A percentile compares a stretch with the other conserved stretches of the same genome.
These are phyloP conservation scores for Euryodendron excelsum DNA, from an alignment of 148 eudicot genomes.

Conservation along the genomic window DNA sequence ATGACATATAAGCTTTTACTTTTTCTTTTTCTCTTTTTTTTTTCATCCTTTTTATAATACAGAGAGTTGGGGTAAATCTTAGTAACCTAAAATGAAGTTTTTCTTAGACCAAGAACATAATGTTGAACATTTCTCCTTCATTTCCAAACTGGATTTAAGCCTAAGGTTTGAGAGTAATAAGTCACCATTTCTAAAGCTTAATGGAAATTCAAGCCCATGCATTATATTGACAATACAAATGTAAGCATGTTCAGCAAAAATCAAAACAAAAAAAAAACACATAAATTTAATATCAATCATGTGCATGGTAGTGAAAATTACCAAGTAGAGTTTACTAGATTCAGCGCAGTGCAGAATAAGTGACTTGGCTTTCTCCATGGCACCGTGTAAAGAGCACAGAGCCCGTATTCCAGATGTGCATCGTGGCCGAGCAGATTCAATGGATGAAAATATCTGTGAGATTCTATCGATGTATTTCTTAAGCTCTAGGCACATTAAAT, in stretches of 20 bases:
- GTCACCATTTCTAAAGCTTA: too few species aligned
- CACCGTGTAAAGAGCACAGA: neutral
- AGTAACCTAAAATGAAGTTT: too few species aligned
- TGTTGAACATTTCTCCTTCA: too few species aligned
- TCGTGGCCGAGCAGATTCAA: slow-evolving; percentile 11
- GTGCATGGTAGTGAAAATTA: neutral
- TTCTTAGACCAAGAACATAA: too few species aligned
- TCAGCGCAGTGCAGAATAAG: neutral
- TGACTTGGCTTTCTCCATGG: slow-evolving; percentile 2
- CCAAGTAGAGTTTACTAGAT: slow-evolving; percentile 9
- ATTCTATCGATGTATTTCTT: neutral
- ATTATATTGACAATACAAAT: neutral
- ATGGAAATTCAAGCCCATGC: neutral
- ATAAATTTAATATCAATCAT: neutral
- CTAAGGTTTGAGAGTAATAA: too few species aligned
- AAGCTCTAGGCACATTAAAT: slow-evolving; percentile 5
- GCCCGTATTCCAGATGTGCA: neutral
- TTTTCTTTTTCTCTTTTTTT: too few species aligned
- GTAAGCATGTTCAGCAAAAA: neutral
- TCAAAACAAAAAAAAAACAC: neutral
- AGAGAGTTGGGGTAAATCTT: too few species aligned
- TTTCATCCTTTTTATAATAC: too few species aligned
- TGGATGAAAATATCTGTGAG: neutral
- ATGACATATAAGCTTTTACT: too few species aligned
- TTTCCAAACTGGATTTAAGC: too few species aligned